These are phyloP conservation scores for Pugionium dolabratum DNA, from an alignment of 345 rosid genomes.

Conservation along the genomic window DNA sequence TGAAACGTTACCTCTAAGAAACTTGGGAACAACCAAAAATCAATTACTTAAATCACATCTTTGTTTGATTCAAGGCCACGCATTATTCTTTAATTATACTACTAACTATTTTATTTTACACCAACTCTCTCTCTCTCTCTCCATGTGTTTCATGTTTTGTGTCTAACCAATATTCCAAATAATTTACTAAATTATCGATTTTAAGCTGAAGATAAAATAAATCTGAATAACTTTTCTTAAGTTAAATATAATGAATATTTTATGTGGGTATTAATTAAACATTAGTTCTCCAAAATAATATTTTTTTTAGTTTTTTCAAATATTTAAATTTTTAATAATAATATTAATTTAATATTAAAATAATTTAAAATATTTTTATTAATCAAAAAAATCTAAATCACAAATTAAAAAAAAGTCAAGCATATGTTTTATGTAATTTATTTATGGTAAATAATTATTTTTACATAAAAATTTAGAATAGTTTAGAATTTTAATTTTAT, in stretches of 20 bases:
- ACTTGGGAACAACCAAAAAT: constrained; percentile 36
- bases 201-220: constrained; percentile 14
- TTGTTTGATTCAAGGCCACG: constrained; percentile 40
- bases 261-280: constrained; percentile 22
- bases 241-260: constrained; percentile 23
- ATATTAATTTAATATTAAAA: too few relatives aligned
- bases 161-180: constrained; percentile 22
- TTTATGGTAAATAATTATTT: too few relatives aligned
- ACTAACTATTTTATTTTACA: constrained; percentile 15
- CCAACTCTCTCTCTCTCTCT: constrained; percentile 6
- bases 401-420: too few relatives aligned
- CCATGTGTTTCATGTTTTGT: constrained; percentile 45
- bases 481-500: too few relatives aligned
- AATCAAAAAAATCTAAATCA: too few relatives aligned
- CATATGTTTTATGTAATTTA: too few relatives aligned
- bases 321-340: too few relatives aligned
- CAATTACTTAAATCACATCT: constrained; percentile 36
- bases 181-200: constrained; percentile 11
- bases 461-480: too few relatives aligned
- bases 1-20: constrained; percentile 32
- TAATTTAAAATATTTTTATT: too few relatives aligned
- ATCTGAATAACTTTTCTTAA: constrained; percentile 27
- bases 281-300: too few relatives aligned
- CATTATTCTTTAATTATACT: constrained; percentile 26
- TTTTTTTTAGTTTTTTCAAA: too few relatives aligned